A percentile compares a stretch with the other conserved stretches of the same genome.
phyloP scores from a whole-genome alignment of 2,329 filamentous ascomycete species.

The Aspergillus tubingensis region DNA sequence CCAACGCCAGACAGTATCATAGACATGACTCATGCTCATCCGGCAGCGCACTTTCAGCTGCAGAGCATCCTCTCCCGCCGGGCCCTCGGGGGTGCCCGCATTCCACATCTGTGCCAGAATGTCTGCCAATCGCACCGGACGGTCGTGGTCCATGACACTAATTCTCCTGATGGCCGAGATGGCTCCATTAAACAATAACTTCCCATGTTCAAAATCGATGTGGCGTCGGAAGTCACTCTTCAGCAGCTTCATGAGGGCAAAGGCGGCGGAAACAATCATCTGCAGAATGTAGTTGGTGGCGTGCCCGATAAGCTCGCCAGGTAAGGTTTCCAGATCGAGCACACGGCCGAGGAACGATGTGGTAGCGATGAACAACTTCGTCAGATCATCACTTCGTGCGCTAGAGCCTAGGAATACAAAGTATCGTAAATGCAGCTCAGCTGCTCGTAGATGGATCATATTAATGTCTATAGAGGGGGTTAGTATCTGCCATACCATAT shows the following conservation, averaged over 20 bases:
- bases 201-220: slow-evolving; percentile 56
- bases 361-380: slow-evolving; percentile 48
- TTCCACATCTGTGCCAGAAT: slow-evolving; percentile 67
- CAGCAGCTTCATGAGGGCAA: slow-evolving; percentile 64
- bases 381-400: slow-evolving; percentile 44
- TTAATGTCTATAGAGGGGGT: slow-evolving; percentile 41
- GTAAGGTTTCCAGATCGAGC: slow-evolving; percentile 46
- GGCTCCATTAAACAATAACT: slow-evolving; percentile 58
- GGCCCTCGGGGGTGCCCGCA: slow-evolving; percentile 39
- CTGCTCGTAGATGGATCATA: slow-evolving; percentile 49
- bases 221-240: slow-evolving; percentile 63
- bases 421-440: slow-evolving; percentile 48
- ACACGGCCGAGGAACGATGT: slow-evolving; percentile 49
- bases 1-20: slow-evolving; percentile 68
- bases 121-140: slow-evolving; percentile 63
- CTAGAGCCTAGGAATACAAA: slow-evolving; percentile 50
- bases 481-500: slow-evolving; percentile 11
- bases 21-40: slow-evolving; percentile 67
- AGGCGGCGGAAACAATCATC: slow-evolving; percentile 65
- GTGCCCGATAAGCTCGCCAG: slow-evolving; percentile 53
- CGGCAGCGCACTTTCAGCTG: slow-evolving; percentile 64
- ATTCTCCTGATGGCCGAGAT: slow-evolving; percentile 61
- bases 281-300: slow-evolving; percentile 65
- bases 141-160: slow-evolving; percentile 63
- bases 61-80: slow-evolving; percentile 43